Percentiles rank a stretch among this genome's conserved stretches.
These are phyloP conservation scores for Orychophragmus violaceus DNA, from an alignment of 345 rosid genomes.

Conservation along the genomic window DNA sequence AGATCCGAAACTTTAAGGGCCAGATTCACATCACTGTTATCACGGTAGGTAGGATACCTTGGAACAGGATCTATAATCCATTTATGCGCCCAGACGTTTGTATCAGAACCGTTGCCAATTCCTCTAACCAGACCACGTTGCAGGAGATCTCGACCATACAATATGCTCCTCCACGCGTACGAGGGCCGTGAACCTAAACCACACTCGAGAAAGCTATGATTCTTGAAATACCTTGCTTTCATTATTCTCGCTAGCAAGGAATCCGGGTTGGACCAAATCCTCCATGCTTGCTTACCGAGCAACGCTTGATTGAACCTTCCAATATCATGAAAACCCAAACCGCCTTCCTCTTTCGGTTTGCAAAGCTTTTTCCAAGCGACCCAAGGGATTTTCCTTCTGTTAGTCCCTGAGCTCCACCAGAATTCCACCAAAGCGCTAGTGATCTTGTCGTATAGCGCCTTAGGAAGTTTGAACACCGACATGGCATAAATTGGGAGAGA, in stretches of 20 bases:
- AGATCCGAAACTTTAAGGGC: neutral
- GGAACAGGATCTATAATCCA: neutral
- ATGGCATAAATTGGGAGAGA: neutral
- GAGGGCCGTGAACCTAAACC: no score
- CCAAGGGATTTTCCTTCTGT: neutral
- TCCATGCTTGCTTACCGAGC: neutral
- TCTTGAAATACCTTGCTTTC: no score
- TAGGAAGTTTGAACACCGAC: neutral
- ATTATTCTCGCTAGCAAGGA: no score
- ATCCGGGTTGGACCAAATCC: neutral
- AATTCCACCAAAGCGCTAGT: neutral
- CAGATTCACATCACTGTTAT: neutral
- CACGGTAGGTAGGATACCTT: neutral
- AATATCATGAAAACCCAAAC: neutral
- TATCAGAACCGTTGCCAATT: neutral
- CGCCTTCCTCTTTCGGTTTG: fast-evolving
- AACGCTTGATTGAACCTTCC: neutral
- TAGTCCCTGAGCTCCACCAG: neutral
- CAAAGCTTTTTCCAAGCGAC: neutral
- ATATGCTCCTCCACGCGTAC: no score
- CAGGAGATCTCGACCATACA: no score
- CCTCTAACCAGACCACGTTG: no score
- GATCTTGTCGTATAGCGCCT: fast-evolving
- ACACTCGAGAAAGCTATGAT: no score
- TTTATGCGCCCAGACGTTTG: neutral